Evolutionary conservation across 2,329 filamentous ascomycete species (phyloP).

Genomic region (Calonectria leucothoes): DNA sequence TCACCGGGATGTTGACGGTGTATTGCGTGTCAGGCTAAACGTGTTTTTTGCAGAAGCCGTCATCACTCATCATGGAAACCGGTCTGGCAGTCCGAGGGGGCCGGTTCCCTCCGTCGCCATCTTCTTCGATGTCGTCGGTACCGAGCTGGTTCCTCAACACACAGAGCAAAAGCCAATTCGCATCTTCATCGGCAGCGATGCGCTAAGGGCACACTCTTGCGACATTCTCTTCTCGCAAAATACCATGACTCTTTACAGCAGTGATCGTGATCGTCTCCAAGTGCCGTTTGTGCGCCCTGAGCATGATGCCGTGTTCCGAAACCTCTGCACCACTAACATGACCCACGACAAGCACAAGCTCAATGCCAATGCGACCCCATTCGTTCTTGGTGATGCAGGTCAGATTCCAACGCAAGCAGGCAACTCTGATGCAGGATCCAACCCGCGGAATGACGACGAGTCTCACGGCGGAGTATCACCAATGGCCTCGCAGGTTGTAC

Average conservation of each 20-base stretch:
- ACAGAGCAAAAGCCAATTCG: conserved; percentile 73
- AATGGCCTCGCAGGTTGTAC: conserved; percentile 48
- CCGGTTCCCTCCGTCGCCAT: conserved; percentile 82
- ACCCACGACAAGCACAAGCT: conserved; percentile 67
- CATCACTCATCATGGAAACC: conserved; percentile 79
- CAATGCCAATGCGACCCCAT: conserved; percentile 63
- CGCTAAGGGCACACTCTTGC: conserved; percentile 85
- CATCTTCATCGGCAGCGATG: conserved; percentile 91
- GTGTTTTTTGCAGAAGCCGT: conserved; percentile 94
- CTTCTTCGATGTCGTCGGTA: conserved; percentile 79
- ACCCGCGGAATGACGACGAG: conserved; percentile 40
- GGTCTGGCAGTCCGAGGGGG: conserved; percentile 76
- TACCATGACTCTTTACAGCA: conserved; percentile 86
- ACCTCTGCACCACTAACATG: conserved; percentile 74
- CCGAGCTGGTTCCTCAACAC: conserved; percentile 54
- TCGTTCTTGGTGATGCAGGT: conserved; percentile 51
- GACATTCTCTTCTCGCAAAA: conserved; percentile 95
- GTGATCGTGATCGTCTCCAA: conserved; percentile 86
- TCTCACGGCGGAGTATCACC: conserved; percentile 49
- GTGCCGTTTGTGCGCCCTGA: conserved; percentile 94
- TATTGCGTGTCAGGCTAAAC: conserved; percentile 78
- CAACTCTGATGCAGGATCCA: conserved; percentile 23
- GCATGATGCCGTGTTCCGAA: conserved; percentile 83
- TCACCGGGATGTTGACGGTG: conserved; percentile 72
- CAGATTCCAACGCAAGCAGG: conserved; percentile 33